Base-by-base conservation (phyloP, 2,329 filamentous ascomycete species). In the Lecanosticta acicola region DNA sequence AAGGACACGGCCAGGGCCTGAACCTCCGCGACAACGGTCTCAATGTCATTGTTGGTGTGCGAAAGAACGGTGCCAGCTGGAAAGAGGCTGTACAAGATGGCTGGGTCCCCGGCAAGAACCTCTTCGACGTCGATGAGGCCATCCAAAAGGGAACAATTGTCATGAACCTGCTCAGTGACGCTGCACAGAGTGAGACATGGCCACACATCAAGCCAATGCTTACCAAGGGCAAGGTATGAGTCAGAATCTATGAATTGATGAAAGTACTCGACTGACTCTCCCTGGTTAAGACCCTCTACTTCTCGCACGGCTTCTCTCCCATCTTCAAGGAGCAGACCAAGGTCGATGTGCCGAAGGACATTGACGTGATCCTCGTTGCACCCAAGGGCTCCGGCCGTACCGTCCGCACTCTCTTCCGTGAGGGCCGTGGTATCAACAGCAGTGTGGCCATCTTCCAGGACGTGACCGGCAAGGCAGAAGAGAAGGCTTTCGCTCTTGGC, bases 281-380 rank as follows among this genome's bases (percentile, higher is more conserved):
- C 24, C 7, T n/a, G 17, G 51, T 48, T 4, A 57, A 93, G 91
- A 98, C 93, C 52, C 87, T 98, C 63, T 98, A 98, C 85, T 98
- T 98, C 83, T 97, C 93, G 62, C 93, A 98, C 83, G 93, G 93
- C 68, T 98, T 98, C 87, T 97, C 93, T 55, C 93, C 93, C 69
- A 90, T 98, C 74, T 98, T 98, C 87, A 96, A 96, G 81, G 85
- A 95, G 72, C 84, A 93, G 69, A 98, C 93, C 81, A 94, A 96
- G 75, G 93, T 98, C 69, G 93, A 98, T 55, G 87, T 96, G 55
- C 93, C 93, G 74, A 81, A 71, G 59, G 86, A 97, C 76, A 86
- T 98, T 69, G 93, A 98, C 72, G 93, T 98, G 72, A 98, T 98
- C 80, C 91, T 98, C 69, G 90, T 94, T 66, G 93, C 93, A 60